phyloP scores from a whole-genome alignment of 257 asterid genomes.

The Solanum lycopersicoides region DNA sequence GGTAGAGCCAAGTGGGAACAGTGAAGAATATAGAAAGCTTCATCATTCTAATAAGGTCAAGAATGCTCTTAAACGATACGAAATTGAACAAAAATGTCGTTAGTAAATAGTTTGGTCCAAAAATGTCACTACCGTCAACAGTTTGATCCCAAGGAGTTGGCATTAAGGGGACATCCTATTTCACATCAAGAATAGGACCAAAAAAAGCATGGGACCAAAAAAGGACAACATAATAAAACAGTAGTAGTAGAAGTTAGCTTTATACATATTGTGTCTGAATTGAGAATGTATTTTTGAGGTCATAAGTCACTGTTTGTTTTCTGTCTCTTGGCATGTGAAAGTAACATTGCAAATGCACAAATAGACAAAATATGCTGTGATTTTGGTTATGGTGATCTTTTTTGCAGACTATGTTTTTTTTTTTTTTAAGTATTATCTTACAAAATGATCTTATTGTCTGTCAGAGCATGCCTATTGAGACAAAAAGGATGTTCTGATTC shows the following conservation, averaged over 20 bases:
- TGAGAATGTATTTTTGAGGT: not conserved
- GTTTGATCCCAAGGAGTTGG: not conserved
- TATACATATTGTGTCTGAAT: not conserved
- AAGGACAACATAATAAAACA: not conserved
- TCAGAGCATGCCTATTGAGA: not conserved
- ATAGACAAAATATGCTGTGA: not conserved
- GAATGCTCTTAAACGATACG: not conserved
- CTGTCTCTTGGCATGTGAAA: conserved; percentile 2
- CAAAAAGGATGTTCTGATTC: not conserved
- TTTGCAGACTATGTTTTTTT: not conserved
- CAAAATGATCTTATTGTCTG: not conserved
- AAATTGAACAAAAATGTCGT: not conserved
- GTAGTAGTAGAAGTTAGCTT: not conserved
- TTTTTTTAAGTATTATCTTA: not conserved
- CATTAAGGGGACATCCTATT: not conserved
- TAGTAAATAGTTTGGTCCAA: not conserved
- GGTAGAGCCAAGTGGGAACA: conserved; percentile 76
- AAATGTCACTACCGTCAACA: not conserved
- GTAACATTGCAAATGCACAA: not conserved
- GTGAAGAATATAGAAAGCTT: conserved; percentile 53
- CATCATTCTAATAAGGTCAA: not conserved
- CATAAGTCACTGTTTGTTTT: not conserved
- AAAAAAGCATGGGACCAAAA: not conserved
- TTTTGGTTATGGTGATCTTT: not conserved
- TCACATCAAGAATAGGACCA: not conserved